Evolutionary conservation across 1,284 basidiomycete genomes (phyloP).

Genomic region (Puccinia coronata): DNA sequence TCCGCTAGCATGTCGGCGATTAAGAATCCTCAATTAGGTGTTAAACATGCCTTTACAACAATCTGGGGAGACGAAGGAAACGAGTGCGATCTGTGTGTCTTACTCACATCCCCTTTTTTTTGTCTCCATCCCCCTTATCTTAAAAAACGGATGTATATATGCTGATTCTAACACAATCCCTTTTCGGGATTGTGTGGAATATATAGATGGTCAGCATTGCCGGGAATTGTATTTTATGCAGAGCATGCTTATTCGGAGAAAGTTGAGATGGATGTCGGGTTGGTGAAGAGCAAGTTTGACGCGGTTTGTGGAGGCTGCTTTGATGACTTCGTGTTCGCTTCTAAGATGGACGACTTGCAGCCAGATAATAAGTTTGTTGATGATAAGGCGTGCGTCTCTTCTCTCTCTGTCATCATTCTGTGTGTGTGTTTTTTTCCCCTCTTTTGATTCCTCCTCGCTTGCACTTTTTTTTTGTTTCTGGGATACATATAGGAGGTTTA

Average conservation of each 20-base stretch:
- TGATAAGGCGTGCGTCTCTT: constrained; percentile 49
- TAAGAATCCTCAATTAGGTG: constrained; percentile 54
- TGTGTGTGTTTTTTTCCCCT: background rate
- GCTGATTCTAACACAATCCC: too few relatives aligned
- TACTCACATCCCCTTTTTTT: constrained; percentile 1
- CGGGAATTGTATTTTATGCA: constrained; percentile 57
- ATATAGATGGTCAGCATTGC: constrained; percentile 53
- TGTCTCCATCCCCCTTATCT: constrained; percentile 53
- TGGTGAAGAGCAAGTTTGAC: constrained; percentile 55
- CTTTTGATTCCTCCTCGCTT: background rate
- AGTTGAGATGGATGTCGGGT: constrained; percentile 55
- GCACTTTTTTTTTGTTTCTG: constrained; percentile 31
- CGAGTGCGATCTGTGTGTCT: constrained; percentile 56
- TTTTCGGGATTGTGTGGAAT: background rate
- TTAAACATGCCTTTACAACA: constrained; percentile 58
- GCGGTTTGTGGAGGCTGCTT: constrained; percentile 58
- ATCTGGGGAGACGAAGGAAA: constrained; percentile 61
- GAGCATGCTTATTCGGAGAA: constrained; percentile 57
- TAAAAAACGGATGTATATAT: constrained; percentile 2
- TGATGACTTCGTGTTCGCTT: constrained; percentile 59
- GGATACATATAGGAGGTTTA: constrained; percentile 52
- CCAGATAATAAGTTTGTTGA: constrained; percentile 54
- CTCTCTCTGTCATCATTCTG: background rate
- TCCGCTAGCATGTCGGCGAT: constrained; percentile 58
- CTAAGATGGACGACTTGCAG: constrained; percentile 58